These are phyloP conservation scores for Malassezia brasiliensis DNA, from an alignment of 1,284 basidiomycete genomes.

Conservation along the genomic window DNA sequence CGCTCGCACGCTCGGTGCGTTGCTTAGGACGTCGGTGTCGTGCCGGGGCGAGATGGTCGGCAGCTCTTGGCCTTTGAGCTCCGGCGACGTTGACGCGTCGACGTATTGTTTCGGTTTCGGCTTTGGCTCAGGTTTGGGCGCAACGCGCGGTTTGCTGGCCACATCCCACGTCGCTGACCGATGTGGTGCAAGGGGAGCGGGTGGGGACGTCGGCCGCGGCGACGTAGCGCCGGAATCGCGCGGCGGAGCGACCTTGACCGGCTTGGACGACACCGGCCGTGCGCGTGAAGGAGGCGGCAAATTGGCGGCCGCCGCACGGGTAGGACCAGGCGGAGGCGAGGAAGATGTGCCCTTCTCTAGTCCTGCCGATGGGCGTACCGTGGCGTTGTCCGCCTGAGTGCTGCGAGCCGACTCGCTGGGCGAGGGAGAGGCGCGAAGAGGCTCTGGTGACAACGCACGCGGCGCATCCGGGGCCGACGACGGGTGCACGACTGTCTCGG, in stretches of 20 bases:
- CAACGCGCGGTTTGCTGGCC: neutral
- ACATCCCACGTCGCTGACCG: slow-evolving; percentile 16
- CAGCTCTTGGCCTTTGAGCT: neutral
- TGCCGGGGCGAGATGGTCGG: neutral
- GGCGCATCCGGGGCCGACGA: too few species aligned
- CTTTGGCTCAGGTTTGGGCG: neutral
- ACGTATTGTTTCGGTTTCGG: slow-evolving; percentile 2
- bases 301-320: neutral
- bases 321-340: too few species aligned
- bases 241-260: neutral
- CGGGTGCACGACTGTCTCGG: too few species aligned
- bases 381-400: neutral
- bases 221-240: too few species aligned
- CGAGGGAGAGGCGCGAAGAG: too few species aligned
- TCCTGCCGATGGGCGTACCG: too few species aligned
- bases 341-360: too few species aligned
- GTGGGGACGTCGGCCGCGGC: neutral
- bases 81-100: slow-evolving; percentile 13
- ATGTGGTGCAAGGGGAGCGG: neutral
- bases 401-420: too few species aligned
- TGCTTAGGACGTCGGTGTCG: neutral
- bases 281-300: neutral
- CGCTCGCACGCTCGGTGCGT: neutral
- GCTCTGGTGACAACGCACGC: too few species aligned
- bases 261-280: neutral